These are phyloP conservation scores for Aureobasidium vineae DNA, from an alignment of 2,329 filamentous ascomycete species.

Conservation along the genomic window DNA sequence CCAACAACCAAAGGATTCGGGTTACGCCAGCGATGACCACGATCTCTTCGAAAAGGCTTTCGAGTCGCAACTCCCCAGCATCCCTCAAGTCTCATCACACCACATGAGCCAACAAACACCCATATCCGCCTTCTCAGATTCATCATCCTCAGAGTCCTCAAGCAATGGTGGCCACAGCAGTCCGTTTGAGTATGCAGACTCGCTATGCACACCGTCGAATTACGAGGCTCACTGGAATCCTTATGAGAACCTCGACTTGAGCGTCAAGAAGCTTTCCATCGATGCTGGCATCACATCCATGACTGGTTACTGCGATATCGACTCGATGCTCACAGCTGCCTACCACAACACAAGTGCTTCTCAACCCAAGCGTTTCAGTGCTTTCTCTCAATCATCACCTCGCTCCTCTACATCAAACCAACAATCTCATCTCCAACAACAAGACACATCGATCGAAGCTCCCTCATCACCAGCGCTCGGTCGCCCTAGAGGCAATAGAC, in stretches of 20 bases:
- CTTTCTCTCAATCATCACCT: conserved; percentile 7
- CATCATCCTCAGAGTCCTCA: conserved; percentile 14
- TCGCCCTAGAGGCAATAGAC: background rate
- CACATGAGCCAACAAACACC: conserved; percentile 21
- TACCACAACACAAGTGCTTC: conserved; percentile 14
- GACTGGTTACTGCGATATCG: conserved; percentile 25
- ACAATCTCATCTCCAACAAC: background rate
- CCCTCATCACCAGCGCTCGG: background rate
- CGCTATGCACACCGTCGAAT: conserved; percentile 1
- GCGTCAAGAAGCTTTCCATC: conserved; percentile 14
- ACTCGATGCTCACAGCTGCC: conserved; percentile 18
- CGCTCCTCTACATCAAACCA: background rate
- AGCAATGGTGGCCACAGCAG: conserved; percentile 11
- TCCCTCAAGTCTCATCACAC: conserved; percentile 3
- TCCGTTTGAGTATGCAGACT: conserved; percentile 25
- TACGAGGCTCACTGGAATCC: conserved; percentile 7
- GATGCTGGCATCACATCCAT: conserved; percentile 21
- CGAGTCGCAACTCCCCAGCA: background rate
- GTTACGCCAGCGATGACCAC: conserved; percentile 20
- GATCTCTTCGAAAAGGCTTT: conserved; percentile 25
- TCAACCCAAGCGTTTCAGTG: conserved; percentile 18
- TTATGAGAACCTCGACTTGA: conserved; percentile 9
- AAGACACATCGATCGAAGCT: background rate
- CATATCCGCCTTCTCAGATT: conserved; percentile 19
- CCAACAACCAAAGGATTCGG: conserved; percentile 26